Evolutionary conservation across 2,329 filamentous ascomycete genomes (phyloP).

Genomic region (Xylariaceae sp.): DNA sequence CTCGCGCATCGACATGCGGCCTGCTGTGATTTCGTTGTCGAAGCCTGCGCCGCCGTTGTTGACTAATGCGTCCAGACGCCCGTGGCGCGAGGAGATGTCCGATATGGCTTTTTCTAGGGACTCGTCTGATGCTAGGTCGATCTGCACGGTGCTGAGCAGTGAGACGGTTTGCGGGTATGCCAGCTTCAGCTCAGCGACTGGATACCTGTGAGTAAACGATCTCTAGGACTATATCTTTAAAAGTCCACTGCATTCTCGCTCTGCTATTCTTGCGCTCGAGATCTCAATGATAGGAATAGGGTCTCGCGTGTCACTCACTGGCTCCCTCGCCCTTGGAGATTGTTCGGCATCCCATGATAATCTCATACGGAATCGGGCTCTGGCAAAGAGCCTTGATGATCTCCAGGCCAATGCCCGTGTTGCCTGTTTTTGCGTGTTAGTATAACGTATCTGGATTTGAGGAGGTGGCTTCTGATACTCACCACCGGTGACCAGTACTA

Average conservation of each 20-base stretch:
- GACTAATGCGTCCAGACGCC: slow-evolving; percentile 41
- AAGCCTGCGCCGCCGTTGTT: slow-evolving; percentile 46
- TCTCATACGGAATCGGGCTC: slow-evolving; percentile 36
- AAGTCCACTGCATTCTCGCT: background rate
- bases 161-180: slow-evolving; percentile 36
- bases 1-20: slow-evolving; percentile 33
- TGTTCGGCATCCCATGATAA: slow-evolving; percentile 45
- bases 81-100: slow-evolving; percentile 34
- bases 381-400: slow-evolving; percentile 23
- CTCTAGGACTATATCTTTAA: background rate
- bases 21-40: slow-evolving; percentile 26
- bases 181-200: slow-evolving; percentile 30
- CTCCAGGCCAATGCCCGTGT: slow-evolving; percentile 22
- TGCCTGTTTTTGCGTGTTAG: slow-evolving; percentile 13
- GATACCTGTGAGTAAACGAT: background rate
- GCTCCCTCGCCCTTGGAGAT: slow-evolving; percentile 42
- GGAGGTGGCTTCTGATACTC: slow-evolving; percentile 1
- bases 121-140: slow-evolving; percentile 44
- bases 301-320: slow-evolving; percentile 17
- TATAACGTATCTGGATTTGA: background rate
- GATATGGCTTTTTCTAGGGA: slow-evolving; percentile 40
- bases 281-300: background rate
- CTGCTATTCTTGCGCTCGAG: background rate
- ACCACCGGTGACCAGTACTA: slow-evolving; percentile 24
- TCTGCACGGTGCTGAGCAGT: slow-evolving; percentile 37